Base-by-base conservation (phyloP, 116 monocot species). In the Posidonia oceanica region DNA sequence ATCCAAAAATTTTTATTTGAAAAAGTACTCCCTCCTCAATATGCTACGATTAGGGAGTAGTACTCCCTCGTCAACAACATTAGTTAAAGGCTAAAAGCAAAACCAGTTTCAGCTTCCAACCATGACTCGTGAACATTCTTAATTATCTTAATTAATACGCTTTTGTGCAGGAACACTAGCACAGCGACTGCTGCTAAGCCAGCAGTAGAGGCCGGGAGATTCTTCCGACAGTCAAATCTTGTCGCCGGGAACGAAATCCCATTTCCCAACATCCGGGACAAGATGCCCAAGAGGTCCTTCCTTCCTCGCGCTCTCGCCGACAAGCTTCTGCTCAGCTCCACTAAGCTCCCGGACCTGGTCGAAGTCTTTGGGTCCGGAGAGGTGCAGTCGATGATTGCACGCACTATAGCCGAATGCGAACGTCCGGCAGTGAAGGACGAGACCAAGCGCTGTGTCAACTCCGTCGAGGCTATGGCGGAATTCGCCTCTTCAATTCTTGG, bases 201-300 rank as follows among this genome's bases (percentile, higher is more conserved):
- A n/a, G 4, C 5, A 0, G 75, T 75, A 38, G 81, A 84, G 78
- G 77, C 75, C 0, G 81, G 84, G 36, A 84, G 73, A 73, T 84
- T 84, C 84, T 84, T 84, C 54, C 54, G 84, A 42, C 67, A 70
- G 59, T 20, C 72, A 10, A 75, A 41, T 29, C 22, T 84, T 20
- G 38, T 53, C 14, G 52, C 18, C 2, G 78, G 81, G 41, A 52
- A 42, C 20, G 11, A 38, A 51, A 81, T 81, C 40, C 66, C 64
- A 3, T 75, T 84, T 78, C 78, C 84, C 18, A 81, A 84, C 61
- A 72, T 84, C 36, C 66, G 78, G 0, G 84, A 84, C 69, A 75
- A 66, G 65, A 78, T 72, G 81, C 85, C 85, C 12, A 37, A 37
- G 16, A 20, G 85, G 22, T 78, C 81, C 23, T 84, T 84, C 66